phyloP scores from a whole-genome alignment of 495 filamentous ascomycete genomes.

The Xylaria longipes region DNA sequence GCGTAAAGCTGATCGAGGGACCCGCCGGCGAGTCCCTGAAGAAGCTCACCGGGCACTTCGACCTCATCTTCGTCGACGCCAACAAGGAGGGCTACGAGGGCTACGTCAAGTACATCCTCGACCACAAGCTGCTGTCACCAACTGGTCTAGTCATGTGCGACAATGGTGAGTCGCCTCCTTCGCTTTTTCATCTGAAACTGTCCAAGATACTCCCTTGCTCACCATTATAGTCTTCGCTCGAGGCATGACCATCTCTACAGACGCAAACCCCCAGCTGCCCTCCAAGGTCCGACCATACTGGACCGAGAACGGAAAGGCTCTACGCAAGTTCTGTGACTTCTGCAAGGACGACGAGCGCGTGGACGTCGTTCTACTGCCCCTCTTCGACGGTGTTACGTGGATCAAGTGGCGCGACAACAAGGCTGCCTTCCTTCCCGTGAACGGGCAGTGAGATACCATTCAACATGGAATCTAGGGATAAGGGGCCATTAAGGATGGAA shows the following conservation, averaged over 20 bases:
- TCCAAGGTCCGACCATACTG: conserved; percentile 24
- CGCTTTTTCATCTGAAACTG: not conserved
- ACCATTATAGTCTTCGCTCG: conserved; percentile 30
- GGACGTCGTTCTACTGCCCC: conserved; percentile 41
- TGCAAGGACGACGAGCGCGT: conserved; percentile 36
- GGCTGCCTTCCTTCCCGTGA: not conserved
- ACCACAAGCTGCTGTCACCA: conserved; percentile 34
- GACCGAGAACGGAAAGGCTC: conserved; percentile 20
- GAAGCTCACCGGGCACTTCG: conserved; percentile 32
- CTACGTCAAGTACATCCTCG: conserved; percentile 32
- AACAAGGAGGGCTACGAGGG: conserved; percentile 39
- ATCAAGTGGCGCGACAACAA: conserved; percentile 30
- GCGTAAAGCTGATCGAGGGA: conserved; percentile 37
- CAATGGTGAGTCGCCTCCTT: conserved; percentile 32
- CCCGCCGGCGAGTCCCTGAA: conserved; percentile 9
- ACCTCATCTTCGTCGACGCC: conserved; percentile 42
- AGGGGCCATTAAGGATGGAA: not conserved
- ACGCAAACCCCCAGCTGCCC: not conserved
- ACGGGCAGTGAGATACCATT: not conserved
- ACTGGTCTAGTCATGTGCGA: conserved; percentile 41
- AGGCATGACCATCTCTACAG: conserved; percentile 23
- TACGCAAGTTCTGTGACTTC: conserved; percentile 39
- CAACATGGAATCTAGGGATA: not conserved
- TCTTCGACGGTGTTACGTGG: conserved; percentile 44
- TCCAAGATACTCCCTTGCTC: not conserved